Evolutionary conservation across 2,329 filamentous ascomycete genomes (phyloP).

Genomic region (Trichoderma sp.): DNA sequence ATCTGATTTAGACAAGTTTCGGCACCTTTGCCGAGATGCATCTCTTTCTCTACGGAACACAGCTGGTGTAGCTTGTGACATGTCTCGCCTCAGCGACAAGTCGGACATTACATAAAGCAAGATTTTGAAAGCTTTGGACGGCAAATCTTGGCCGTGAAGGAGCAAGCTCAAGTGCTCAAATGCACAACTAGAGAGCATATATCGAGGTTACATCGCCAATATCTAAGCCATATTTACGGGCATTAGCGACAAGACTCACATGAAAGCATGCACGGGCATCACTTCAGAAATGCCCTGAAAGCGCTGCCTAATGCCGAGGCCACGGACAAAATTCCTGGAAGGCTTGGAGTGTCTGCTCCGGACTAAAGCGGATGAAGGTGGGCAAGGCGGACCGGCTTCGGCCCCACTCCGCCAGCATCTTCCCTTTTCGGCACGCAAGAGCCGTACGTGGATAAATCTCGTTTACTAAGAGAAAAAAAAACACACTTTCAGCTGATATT

Average conservation of each 20-base stretch:
- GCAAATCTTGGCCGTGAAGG: neutral
- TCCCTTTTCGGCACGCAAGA: neutral
- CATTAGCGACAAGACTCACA: neutral
- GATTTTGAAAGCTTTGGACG: neutral
- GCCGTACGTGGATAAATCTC: neutral
- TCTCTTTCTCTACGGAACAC: neutral
- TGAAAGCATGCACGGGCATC: neutral
- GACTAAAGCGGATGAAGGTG: neutral
- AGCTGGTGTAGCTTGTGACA: neutral
- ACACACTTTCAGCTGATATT: neutral
- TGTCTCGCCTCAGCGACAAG: neutral
- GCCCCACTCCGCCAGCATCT: neutral
- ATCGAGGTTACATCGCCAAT: accelerated
- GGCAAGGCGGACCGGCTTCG: neutral
- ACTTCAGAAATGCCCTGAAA: neutral
- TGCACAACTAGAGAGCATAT: neutral
- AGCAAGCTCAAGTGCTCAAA: neutral
- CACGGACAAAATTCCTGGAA: neutral
- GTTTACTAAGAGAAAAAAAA: neutral
- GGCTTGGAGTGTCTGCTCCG: neutral
- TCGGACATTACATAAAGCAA: neutral
- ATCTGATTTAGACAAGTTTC: neutral
- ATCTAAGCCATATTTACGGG: neutral
- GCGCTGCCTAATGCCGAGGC: neutral
- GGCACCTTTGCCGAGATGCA: neutral